Base-by-base conservation (phyloP, 2,329 filamentous ascomycete genomes). In the Cucurbitaria berberidis region DNA sequence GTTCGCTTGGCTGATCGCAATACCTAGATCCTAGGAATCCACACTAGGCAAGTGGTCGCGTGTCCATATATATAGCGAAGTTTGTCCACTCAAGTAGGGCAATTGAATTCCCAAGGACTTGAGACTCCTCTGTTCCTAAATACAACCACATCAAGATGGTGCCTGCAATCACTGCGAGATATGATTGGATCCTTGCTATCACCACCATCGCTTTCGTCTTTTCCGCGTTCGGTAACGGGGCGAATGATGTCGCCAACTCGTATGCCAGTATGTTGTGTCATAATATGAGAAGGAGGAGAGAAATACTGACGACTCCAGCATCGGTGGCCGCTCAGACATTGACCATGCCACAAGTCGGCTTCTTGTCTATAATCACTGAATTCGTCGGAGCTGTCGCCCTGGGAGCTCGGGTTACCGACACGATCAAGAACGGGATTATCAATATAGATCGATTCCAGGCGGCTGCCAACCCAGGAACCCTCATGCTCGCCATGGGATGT, bases 401-500 rank as follows among this genome's bases (percentile, higher is more conserved):
- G 35, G 82, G 82, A 44, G 70, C 78, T 16, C 78, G 84, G 53
- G 84, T 85, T 3, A 82, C 85, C 22, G 82, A 83, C 49, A 87
- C 85, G 9, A 86, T 87, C 68, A 81, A 83, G 55, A 86, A 83
- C 63, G 83, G 83, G 54, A 79, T 87, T 47, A 81, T 87, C 63
- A 76, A 78, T 49, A 78, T 78, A 30, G 57, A 67, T 0, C 74
- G 77, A 22, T 87, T 84, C 66, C 69, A 75, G 1, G 36, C 26
- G 24, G 56, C 52, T 10, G 57, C 47, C 2, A 71, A 79, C 19
- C 82, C 85, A 2, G 78, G 76, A 8, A 69, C 84, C 10, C 78
- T 86, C 21, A 85, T 86, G 82, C 75, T 86, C 3, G 83, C 80
- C 21, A 84, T 85, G 81, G 78, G 80, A 15, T 84, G 82, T 66